These are phyloP conservation scores for Corylus heterophylla DNA, from an alignment of 306 rosid species.

Conservation along the genomic window DNA sequence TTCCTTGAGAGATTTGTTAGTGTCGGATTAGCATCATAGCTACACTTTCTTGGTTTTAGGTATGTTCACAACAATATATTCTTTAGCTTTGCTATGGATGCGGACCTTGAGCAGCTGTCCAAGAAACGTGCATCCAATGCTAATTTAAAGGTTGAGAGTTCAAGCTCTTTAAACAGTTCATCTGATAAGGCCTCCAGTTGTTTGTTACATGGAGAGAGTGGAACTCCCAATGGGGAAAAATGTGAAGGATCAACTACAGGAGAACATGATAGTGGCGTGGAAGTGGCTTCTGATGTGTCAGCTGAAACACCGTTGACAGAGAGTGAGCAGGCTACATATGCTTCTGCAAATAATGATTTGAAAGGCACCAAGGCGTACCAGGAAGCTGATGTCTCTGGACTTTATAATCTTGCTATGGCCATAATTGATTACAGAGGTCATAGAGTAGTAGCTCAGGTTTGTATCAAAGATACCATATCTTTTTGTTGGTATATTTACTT, in stretches of 20 bases:
- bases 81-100: slow-evolving; percentile 98
- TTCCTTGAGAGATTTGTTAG: background rate
- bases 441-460: slow-evolving; percentile 98
- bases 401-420: slow-evolving; percentile 95
- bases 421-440: slow-evolving; percentile 97
- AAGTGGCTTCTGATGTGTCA: slow-evolving; percentile 47
- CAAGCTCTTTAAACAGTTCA: slow-evolving; percentile 39
- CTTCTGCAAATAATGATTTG: slow-evolving; percentile 99
- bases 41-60: slow-evolving; percentile 40
- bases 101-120: slow-evolving; percentile 85
- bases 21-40: background rate
- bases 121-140: slow-evolving; percentile 57
- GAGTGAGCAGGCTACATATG: slow-evolving; percentile 98
- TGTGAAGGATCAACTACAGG: slow-evolving; percentile 35
- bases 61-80: slow-evolving; percentile 98
- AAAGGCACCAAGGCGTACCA: slow-evolving; percentile 98
- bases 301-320: slow-evolving; percentile 72
- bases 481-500: background rate
- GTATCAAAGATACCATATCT: slow-evolving; percentile 15
- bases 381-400: slow-evolving; percentile 96
- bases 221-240: slow-evolving; percentile 61
- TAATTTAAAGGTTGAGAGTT: slow-evolving; percentile 39
- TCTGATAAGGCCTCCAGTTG: slow-evolving; percentile 46
- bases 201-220: slow-evolving; percentile 41
- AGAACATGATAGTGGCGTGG: slow-evolving; percentile 48